phyloP scores from a whole-genome alignment of 345 rosid genomes.

The Punica granatum region DNA sequence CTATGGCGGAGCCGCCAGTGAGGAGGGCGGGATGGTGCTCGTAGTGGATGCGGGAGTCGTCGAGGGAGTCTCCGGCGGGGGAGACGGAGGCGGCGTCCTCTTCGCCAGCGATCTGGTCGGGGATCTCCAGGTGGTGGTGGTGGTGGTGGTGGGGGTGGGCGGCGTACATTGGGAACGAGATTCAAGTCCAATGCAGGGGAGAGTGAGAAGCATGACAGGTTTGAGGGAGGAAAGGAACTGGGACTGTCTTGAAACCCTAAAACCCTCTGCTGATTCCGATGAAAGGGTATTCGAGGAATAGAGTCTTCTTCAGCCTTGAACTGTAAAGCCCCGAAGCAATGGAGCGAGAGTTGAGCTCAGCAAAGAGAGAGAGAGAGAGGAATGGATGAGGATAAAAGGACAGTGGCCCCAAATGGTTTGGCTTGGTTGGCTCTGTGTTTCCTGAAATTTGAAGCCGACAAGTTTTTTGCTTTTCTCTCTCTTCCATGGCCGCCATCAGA shows the following conservation, averaged over 20 bases:
- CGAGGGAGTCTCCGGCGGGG: slow-evolving; percentile 34
- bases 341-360: too few relatives aligned
- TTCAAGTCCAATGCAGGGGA: background rate
- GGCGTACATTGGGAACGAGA: slow-evolving; percentile 39
- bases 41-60: slow-evolving; percentile 15
- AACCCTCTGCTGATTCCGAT: too few relatives aligned
- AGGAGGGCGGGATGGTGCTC: slow-evolving; percentile 26
- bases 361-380: too few relatives aligned
- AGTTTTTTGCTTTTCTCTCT: too few relatives aligned
- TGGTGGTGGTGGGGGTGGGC: too few relatives aligned
- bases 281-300: background rate
- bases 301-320: too few relatives aligned
- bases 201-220: background rate
- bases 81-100: slow-evolving; percentile 26
- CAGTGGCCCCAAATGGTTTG: too few relatives aligned
- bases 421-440: too few relatives aligned
- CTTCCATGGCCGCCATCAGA: too few relatives aligned
- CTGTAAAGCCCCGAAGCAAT: too few relatives aligned
- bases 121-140: slow-evolving; percentile 48
- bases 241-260: background rate
- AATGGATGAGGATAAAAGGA: too few relatives aligned
- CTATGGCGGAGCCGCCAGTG: slow-evolving; percentile 36
- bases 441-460: too few relatives aligned
- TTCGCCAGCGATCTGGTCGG: slow-evolving; percentile 30
- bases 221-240: background rate